A percentile compares a stretch with the other conserved stretches of the same genome.
phyloP scores from a whole-genome alignment of 176 grass and related monocot species.

The Zoysia japonica region DNA sequence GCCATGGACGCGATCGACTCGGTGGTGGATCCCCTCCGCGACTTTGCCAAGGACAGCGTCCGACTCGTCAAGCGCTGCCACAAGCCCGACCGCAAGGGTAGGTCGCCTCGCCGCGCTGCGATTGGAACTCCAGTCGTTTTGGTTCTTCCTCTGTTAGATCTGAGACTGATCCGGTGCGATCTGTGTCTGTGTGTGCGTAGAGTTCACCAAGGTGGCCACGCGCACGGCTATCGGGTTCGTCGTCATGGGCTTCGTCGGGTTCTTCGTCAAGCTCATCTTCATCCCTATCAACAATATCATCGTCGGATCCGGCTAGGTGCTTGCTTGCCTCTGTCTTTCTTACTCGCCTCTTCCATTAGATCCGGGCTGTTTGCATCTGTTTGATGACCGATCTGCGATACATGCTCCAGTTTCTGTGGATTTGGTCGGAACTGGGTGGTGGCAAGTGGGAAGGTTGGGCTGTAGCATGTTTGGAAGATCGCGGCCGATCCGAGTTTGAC shows the following conservation, averaged over 20 bases:
- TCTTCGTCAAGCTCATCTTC: conserved; percentile 88
- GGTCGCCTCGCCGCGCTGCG: not conserved
- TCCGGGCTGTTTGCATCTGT: not conserved
- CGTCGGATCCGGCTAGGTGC: conserved; percentile 80
- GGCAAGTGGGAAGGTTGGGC: not conserved
- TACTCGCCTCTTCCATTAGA: not conserved
- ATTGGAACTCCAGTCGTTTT: not conserved
- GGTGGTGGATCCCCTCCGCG: conserved; percentile 82
- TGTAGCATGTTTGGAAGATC: not conserved
- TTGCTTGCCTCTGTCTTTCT: not conserved
- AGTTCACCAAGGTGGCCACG: conserved; percentile 90
- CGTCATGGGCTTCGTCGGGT: conserved; percentile 82
- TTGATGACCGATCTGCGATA: not conserved
- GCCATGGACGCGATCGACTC: conserved; percentile 92
- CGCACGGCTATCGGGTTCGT: conserved; percentile 77
- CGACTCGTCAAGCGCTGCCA: conserved; percentile 99
- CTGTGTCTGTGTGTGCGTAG: conserved; percentile 12
- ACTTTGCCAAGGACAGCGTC: conserved; percentile 96
- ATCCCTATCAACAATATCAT: conserved; percentile 94
- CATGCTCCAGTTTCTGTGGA: not conserved
- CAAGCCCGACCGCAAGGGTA: conserved; percentile 95
- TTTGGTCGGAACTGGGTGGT: not conserved
- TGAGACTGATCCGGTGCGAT: conserved; percentile 14
- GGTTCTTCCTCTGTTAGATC: conserved; percentile 5
- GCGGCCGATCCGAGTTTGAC: not conserved